Evolutionary conservation across 163 green algal genomes (phyloP).

Genomic region (Scenedesmus sp.): DNA sequence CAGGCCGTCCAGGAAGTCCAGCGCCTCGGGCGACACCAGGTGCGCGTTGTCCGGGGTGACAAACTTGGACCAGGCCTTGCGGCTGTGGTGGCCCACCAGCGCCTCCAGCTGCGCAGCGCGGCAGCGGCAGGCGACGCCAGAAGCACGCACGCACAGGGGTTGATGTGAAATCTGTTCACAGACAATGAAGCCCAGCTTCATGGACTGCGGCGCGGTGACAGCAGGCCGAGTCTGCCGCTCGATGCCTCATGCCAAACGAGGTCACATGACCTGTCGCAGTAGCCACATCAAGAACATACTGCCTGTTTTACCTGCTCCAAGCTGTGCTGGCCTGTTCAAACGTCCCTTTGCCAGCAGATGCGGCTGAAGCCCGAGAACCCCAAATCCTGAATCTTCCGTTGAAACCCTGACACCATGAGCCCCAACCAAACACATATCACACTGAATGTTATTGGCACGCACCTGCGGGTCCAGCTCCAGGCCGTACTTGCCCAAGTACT

Average conservation of each 20-base stretch:
- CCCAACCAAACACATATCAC: background rate
- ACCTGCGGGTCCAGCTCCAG: conserved; percentile 96
- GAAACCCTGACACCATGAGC: too few species aligned
- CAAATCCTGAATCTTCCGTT: too few species aligned
- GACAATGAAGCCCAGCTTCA: too few species aligned
- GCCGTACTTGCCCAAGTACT: conserved; percentile 97
- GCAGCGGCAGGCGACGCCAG: background rate
- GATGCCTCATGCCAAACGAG: too few species aligned
- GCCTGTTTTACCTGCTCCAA: conserved; percentile 66
- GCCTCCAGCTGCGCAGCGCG: conserved; percentile 82
- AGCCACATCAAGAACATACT: too few species aligned
- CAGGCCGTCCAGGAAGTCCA: conserved; percentile 98
- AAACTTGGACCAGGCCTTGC: conserved; percentile 97
- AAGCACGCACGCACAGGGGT: background rate
- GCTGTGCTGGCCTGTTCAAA: conserved; percentile 95
- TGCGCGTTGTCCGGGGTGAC: conserved; percentile 96
- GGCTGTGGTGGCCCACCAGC: conserved; percentile 89
- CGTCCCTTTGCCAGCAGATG: conserved; percentile 80
- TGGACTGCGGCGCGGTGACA: too few species aligned
- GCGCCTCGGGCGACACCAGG: conserved; percentile 91
- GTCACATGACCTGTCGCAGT: too few species aligned
- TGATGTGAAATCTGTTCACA: too few species aligned
- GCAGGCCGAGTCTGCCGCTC: too few species aligned
- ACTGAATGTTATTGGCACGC: conserved; percentile 32
- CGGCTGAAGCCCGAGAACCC: too few species aligned